phyloP scores from a whole-genome alignment of 495 filamentous ascomycete species.

The Hypoxylon perforatum region DNA sequence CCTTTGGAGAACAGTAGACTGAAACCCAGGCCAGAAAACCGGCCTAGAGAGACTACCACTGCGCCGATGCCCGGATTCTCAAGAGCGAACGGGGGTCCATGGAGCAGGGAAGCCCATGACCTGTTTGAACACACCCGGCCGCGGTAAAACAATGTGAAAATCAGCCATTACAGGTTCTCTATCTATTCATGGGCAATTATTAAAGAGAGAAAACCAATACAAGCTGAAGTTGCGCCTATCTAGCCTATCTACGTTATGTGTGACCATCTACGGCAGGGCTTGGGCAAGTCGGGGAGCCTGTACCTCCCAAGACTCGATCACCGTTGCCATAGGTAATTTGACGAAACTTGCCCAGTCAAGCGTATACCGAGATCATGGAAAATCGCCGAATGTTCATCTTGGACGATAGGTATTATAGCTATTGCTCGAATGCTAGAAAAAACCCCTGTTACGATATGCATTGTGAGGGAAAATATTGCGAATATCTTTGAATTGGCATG shows the following conservation, averaged over 20 bases:
- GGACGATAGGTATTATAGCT: not conserved
- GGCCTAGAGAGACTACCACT: conserved; percentile 19
- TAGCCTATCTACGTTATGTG: not conserved
- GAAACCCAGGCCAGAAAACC: conserved; percentile 34
- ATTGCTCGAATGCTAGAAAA: not conserved
- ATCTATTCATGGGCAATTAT: not conserved
- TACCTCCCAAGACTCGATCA: not conserved
- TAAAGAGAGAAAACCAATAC: conserved; percentile 8
- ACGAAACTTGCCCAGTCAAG: not conserved
- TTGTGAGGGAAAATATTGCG: not conserved
- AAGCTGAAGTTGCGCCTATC: conserved; percentile 1
- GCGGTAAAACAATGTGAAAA: conserved; percentile 15
- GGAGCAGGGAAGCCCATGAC: conserved; percentile 65
- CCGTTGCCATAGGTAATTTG: not conserved
- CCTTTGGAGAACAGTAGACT: conserved; percentile 21
- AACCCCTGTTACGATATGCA: not conserved
- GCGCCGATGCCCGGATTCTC: conserved; percentile 50
- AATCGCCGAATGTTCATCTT: not conserved
- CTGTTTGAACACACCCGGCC: conserved; percentile 59
- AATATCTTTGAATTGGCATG: conserved; percentile 4
- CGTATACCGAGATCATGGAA: not conserved
- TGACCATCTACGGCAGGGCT: conserved; percentile 2
- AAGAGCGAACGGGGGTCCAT: conserved; percentile 57
- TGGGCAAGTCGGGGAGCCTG: conserved; percentile 2
- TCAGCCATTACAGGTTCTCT: not conserved